Evolutionary conservation across 331 rosid genomes (phyloP).

Genomic region (Malus hybrid): DNA sequence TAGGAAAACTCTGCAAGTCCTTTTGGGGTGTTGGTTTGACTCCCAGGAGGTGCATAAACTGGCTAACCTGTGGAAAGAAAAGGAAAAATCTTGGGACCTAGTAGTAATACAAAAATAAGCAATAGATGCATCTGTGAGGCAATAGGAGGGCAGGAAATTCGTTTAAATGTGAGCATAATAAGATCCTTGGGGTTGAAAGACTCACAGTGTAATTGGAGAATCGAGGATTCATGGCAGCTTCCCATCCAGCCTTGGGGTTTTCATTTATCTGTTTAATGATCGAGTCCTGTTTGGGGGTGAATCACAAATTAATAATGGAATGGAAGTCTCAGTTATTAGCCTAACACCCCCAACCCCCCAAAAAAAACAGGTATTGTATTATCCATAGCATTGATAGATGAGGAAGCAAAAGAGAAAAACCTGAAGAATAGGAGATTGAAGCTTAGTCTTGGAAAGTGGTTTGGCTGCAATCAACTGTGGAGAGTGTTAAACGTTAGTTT

Average conservation of each 20-base stretch:
- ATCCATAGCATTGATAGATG: too few species aligned
- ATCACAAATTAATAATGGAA: not conserved
- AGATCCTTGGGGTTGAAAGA: not conserved
- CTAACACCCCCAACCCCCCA: not conserved
- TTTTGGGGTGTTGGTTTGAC: conserved; percentile 54
- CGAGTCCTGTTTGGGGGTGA: conserved; percentile 50
- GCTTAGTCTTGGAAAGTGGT: conserved; percentile 28
- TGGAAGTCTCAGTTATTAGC: not conserved
- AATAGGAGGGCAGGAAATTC: not conserved
- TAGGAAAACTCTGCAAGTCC: conserved; percentile 41
- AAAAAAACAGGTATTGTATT: too few species aligned
- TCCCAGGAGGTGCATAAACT: conserved; percentile 86
- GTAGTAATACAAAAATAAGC: not conserved
- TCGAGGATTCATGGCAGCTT: conserved; percentile 70
- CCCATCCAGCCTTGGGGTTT: conserved; percentile 80
- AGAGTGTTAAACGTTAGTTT: not conserved
- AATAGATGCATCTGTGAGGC: not conserved
- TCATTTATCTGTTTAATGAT: conserved; percentile 54
- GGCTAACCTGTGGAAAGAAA: conserved; percentile 49
- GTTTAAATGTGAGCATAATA: not conserved
- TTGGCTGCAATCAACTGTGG: conserved; percentile 40
- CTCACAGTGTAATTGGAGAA: conserved; percentile 73
- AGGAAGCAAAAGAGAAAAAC: conserved; percentile 19
- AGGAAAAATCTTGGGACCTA: not conserved
- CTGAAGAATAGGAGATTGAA: conserved; percentile 60